Evolutionary conservation across 805 yeast genomes (phyloP).

Genomic region (Yarrowia porcina): DNA sequence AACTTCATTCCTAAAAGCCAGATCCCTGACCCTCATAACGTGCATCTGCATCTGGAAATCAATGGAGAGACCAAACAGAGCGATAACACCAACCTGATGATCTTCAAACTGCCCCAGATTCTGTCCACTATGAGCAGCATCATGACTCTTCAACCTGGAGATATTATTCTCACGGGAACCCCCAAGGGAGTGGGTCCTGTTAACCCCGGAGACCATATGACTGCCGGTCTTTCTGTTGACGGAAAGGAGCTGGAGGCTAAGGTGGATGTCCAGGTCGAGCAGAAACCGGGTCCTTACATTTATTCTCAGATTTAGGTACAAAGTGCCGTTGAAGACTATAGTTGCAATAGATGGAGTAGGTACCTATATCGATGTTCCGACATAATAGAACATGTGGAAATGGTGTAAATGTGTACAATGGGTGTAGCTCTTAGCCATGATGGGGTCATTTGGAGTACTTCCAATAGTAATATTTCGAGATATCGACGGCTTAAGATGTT

Average conservation of each 20-base stretch:
- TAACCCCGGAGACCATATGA: conserved; percentile 71
- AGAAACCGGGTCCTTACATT: conserved; percentile 58
- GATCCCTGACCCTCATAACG: conserved; percentile 73
- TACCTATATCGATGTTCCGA: too few relatives aligned
- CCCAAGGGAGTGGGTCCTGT: conserved; percentile 95
- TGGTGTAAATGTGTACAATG: too few relatives aligned
- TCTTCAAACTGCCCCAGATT: conserved; percentile 80
- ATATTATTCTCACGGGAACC: conserved; percentile 89
- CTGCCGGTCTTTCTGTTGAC: conserved; percentile 57
- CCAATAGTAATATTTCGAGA: too few relatives aligned
- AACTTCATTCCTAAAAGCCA: conserved; percentile 59
- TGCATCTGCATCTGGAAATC: conserved; percentile 57
- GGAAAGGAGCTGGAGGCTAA: conserved; percentile 52
- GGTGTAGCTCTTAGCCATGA: too few relatives aligned
- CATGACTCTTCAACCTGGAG: conserved; percentile 90
- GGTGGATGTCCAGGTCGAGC: conserved; percentile 52
- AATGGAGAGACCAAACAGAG: conserved; percentile 67
- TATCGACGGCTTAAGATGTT: too few relatives aligned
- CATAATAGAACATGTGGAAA: too few relatives aligned
- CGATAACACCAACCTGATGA: conserved; percentile 78
- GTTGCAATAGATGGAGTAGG: too few relatives aligned
- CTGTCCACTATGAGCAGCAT: conserved; percentile 77
- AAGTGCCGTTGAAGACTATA: too few relatives aligned
- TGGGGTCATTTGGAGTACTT: too few relatives aligned
- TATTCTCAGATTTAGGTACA: conserved; percentile 32